phyloP scores from a whole-genome alignment of 345 rosid genomes.

The Carallia pectinifolia region DNA sequence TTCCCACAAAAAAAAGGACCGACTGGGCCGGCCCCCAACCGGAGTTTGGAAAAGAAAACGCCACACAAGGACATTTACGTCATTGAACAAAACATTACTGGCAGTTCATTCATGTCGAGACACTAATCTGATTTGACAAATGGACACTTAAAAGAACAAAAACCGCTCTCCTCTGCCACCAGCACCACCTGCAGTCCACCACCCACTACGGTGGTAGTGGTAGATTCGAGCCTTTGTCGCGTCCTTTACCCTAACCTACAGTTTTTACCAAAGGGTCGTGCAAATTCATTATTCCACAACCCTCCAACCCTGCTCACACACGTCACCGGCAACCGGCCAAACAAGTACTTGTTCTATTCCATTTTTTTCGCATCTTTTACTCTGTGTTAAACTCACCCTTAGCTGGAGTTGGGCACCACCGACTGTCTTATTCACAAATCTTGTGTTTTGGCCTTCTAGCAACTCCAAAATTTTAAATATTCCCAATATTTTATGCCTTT shows the following conservation, averaged over 20 bases:
- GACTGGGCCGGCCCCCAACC: neutral
- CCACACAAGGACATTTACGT: neutral
- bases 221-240: too few relatives aligned
- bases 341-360: neutral
- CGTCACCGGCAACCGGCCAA: constrained; percentile 2
- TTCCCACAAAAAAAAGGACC: neutral
- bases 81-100: neutral
- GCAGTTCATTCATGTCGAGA: constrained; percentile 6
- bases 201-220: too few relatives aligned
- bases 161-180: neutral
- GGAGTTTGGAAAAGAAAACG: neutral
- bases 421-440: neutral
- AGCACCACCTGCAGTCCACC: too few relatives aligned
- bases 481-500: constrained; percentile 4
- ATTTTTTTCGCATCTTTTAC: constrained; percentile 6
- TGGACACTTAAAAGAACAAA: neutral
- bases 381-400: neutral
- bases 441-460: neutral
- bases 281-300: constrained; percentile 14
- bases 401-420: constrained; percentile 12
- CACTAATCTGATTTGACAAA: neutral
- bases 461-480: constrained; percentile 1
- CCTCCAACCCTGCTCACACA: neutral
- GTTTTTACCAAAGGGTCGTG: constrained; percentile 19
- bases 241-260: neutral